These are phyloP conservation scores for Metschnikowia amazonensis DNA, from an alignment of 805 yeast genomes.

Conservation along the genomic window DNA sequence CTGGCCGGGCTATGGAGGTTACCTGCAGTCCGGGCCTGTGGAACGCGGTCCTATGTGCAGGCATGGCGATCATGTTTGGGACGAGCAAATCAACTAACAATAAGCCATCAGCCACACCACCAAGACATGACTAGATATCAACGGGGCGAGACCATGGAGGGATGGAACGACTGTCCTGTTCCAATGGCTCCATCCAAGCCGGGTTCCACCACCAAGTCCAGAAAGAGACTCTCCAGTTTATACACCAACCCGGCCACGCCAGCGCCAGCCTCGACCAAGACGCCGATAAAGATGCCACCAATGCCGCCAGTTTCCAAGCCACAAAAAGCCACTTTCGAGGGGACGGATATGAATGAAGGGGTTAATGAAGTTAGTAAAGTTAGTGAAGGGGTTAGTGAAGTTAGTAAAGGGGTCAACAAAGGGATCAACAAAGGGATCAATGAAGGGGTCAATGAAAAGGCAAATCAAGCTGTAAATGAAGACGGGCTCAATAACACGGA, in stretches of 20 bases:
- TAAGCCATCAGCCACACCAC: neutral
- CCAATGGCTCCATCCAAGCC: conserved; percentile 17
- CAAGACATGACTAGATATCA: conserved; percentile 1
- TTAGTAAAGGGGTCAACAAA: no score
- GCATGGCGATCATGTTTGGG: neutral
- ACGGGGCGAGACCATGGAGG: conserved; percentile 33
- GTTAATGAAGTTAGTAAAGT: no score
- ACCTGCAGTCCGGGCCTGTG: no score
- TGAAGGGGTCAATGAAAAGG: no score
- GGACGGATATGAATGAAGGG: no score
- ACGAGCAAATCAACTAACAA: neutral
- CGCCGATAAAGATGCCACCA: neutral
- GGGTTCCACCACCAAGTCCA: conserved; percentile 8
- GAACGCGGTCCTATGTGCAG: neutral
- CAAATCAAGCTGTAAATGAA: no score
- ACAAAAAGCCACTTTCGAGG: no score
- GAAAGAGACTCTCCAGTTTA: conserved; percentile 12
- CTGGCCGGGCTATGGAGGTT: no score
- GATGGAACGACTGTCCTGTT: conserved; percentile 65
- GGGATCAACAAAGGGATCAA: no score
- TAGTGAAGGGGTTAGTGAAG: no score
- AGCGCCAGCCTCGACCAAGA: neutral
- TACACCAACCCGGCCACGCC: neutral
- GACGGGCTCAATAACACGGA: no score
- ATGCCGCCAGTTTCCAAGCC: conserved; percentile 1